Conservation (phyloP, 129 eudicot genomes). For the Scalesia atractyloides region DNA sequence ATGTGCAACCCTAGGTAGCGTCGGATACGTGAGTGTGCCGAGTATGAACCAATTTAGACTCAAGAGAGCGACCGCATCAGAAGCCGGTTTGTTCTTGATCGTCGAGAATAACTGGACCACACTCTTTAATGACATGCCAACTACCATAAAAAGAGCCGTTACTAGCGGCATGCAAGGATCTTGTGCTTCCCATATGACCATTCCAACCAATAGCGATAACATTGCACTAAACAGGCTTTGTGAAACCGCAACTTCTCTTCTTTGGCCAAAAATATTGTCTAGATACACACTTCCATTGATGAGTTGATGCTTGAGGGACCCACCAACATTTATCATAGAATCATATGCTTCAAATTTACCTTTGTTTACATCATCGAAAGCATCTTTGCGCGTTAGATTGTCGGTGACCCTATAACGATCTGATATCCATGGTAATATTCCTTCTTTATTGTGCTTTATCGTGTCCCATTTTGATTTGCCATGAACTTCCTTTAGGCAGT, state of each 20-base stretch:
- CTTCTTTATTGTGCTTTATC: slow-evolving; percentile 13
- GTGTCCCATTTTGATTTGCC: slow-evolving; percentile 44
- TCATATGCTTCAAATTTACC: slow-evolving; percentile 19
- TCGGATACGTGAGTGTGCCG: slow-evolving; percentile 66
- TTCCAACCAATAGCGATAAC: slow-evolving; percentile 65
- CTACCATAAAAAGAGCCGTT: slow-evolving; percentile 68
- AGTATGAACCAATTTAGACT: slow-evolving; percentile 89
- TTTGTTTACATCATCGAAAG: slow-evolving; percentile 20
- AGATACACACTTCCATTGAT: slow-evolving; percentile 4
- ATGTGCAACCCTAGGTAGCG: slow-evolving; percentile 54
- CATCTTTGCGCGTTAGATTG: slow-evolving; percentile 23
- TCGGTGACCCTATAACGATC: slow-evolving; percentile 12
- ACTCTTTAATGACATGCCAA: slow-evolving; percentile 58
- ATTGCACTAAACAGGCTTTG: slow-evolving; percentile 64
- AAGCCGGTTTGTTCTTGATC: slow-evolving; percentile 50
- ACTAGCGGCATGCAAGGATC: slow-evolving; percentile 86
- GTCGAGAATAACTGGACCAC: slow-evolving; percentile 54
- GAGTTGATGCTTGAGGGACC: slow-evolving; percentile 18
- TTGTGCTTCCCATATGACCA: slow-evolving; percentile 59
- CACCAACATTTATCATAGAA: slow-evolving; percentile 3
- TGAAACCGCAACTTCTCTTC: slow-evolving; percentile 57
- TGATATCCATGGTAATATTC: slow-evolving; percentile 25
- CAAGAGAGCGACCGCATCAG: slow-evolving; percentile 70
- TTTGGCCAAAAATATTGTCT: slow-evolving; percentile 23
- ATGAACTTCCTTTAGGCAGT: slow-evolving; percentile 45